Evolutionary conservation across 768 basidiomycete species (phyloP), one percentile per base, ranked within the genome.

Genomic region (Russula lepida): DNA sequence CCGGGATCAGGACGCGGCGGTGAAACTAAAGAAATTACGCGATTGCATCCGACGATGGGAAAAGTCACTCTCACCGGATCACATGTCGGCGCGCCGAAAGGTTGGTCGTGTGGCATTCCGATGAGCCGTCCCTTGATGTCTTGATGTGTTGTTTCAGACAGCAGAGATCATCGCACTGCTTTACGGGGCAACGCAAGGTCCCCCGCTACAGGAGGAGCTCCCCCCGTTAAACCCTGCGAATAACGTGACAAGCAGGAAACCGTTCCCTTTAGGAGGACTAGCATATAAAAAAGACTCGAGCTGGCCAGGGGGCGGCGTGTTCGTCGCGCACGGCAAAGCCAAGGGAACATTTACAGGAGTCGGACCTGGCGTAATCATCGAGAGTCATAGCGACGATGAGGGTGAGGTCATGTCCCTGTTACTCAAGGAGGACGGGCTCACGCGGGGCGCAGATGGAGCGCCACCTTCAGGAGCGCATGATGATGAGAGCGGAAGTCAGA

Each of bases 71-170:
- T 89, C 88, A 61, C 87, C 89, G 51, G 94, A 97, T 66, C 94
- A 98, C 74, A 95, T 95, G 92, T 92, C 89, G 44, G 86, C 89
- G 21, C 83, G 93, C 74, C 84, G 93, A 65, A 95, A 95, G 86
- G 80, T 77, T 49, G 68, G 92, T 78, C 64, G 66, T 80, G 74
- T 51, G 28, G 21, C 35, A 54, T 52, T 58, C 56, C 56, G 43
- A 35, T n/a, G 51, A 65, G 54, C 46, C 62, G 23, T 49, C 28
- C 28, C 27, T 35, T 60, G 37, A 51, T 48, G 33, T n/a, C n/a
- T n/a, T n/a, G n/a, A n/a, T 44, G 58, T 54, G 47, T 19, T 64
- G 51, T 67, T 53, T 67, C 71, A 94, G 90, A 92, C 91, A 0
- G 84, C 91, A 49, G 94, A 98, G 74, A 95, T 95, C 58, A 95